Evolutionary conservation across 2,329 filamentous ascomycete genomes (phyloP).

Genomic region (Fonsecaea pedrosoi): DNA sequence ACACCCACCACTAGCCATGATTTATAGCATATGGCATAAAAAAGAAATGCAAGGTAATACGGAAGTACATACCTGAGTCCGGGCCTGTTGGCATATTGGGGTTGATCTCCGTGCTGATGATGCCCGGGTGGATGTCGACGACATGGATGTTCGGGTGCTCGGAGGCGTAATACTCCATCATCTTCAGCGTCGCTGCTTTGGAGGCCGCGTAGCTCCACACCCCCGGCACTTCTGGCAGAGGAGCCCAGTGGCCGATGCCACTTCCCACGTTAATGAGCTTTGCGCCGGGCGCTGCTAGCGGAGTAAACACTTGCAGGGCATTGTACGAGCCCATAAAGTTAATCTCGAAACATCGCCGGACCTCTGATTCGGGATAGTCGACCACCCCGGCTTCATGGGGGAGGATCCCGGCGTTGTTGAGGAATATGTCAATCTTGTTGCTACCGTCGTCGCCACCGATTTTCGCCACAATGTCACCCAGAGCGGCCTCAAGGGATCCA

Average conservation of each 20-base stretch:
- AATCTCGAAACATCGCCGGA: background rate
- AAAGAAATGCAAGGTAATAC: no score
- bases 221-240: background rate
- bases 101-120: constrained; percentile 24
- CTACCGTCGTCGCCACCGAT: background rate
- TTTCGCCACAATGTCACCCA: constrained; percentile 11
- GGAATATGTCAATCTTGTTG: constrained; percentile 16
- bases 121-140: constrained; percentile 54
- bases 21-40: background rate
- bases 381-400: background rate
- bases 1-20: no score
- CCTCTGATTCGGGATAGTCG: constrained; percentile 9
- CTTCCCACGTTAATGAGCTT: constrained; percentile 1
- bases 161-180: background rate
- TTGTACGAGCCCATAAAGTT: constrained; percentile 5
- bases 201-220: constrained; percentile 6
- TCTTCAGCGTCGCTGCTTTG: background rate
- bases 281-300: background rate
- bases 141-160: constrained; percentile 37
- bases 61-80: constrained; percentile 2
- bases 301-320: background rate
- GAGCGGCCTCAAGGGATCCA: background rate
- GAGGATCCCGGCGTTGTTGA: constrained; percentile 21
- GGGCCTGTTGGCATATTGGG: background rate
- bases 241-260: background rate